These are phyloP conservation scores for Geotrichum europaeum DNA, from an alignment of 1,139 yeast species.

Conservation along the genomic window DNA sequence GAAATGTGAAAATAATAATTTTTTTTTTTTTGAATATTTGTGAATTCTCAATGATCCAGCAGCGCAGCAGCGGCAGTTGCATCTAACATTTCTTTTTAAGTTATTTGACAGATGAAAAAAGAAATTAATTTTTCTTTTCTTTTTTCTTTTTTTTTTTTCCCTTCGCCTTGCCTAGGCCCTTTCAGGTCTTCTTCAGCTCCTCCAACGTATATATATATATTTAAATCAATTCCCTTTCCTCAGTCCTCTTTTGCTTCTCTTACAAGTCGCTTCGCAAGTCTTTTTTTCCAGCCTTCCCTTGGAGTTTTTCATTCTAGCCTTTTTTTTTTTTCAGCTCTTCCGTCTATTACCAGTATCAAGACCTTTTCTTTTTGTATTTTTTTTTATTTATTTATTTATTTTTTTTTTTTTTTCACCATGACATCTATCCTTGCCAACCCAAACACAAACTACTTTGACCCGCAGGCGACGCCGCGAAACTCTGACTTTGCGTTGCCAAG, in stretches of 20 bases:
- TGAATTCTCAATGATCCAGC: neutral
- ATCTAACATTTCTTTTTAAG: neutral
- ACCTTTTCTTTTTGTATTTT: neutral
- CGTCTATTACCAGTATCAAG: neutral
- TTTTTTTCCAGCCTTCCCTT: neutral
- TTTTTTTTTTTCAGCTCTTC: neutral
- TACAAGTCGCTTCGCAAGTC: neutral
- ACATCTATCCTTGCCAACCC: neutral
- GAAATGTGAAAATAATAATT: neutral
- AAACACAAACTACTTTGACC: neutral
- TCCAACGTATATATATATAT: neutral
- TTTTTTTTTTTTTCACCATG: neutral
- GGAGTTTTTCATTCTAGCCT: neutral
- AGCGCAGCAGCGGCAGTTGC: neutral
- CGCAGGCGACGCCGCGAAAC: conserved; percentile 4
- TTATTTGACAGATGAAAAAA: neutral
- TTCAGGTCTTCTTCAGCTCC: neutral
- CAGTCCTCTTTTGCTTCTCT: neutral
- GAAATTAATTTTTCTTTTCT: too few species aligned
- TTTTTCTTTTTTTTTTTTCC: neutral
- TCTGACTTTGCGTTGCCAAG: conserved; percentile 3
- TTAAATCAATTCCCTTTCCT: neutral
- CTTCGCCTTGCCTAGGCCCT: neutral
- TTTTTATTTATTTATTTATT: too few species aligned
- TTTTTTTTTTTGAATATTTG: neutral